Evolutionary conservation across 2,329 filamentous ascomycete species (phyloP).

Genomic region (Ceratocystis albifundus): DNA sequence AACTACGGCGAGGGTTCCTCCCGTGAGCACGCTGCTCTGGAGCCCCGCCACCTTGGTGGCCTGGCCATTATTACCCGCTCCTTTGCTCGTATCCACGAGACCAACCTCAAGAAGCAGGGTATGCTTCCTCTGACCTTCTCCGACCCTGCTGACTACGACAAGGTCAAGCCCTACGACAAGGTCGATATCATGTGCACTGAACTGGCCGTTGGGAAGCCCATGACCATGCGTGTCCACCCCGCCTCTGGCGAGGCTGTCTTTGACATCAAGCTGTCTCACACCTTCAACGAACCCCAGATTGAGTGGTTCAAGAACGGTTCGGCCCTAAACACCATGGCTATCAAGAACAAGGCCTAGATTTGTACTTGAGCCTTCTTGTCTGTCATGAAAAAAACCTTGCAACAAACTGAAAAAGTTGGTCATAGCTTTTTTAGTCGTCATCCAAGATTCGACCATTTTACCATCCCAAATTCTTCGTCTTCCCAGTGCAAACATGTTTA

Average conservation of each 20-base stretch:
- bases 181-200: slow-evolving; percentile 81
- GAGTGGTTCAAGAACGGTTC: slow-evolving; percentile 99
- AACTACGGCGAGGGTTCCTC: slow-evolving; percentile 98
- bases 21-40: slow-evolving; percentile 94
- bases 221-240: slow-evolving; percentile 86
- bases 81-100: slow-evolving; percentile 99
- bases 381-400: not conserved
- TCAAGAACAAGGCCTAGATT: slow-evolving; percentile 35
- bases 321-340: slow-evolving; percentile 97
- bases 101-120: slow-evolving; percentile 99
- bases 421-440: slow-evolving; percentile 5
- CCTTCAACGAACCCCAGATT: slow-evolving; percentile 95
- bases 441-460: not conserved
- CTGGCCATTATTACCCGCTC: slow-evolving; percentile 90
- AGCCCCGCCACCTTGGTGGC: slow-evolving; percentile 93
- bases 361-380: not conserved
- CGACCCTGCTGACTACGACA: slow-evolving; percentile 94
- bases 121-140: slow-evolving; percentile 97
- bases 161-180: slow-evolving; percentile 85
- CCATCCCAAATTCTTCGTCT: not conserved
- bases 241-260: slow-evolving; percentile 64
- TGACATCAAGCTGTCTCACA: slow-evolving; percentile 78
- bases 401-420: not conserved
- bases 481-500: not conserved
- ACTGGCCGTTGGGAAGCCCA: slow-evolving; percentile 80